A percentile compares a stretch with the other conserved stretches of the same genome.
These are phyloP conservation scores for Danielia oregonensis DNA, from an alignment of 805 yeast genomes.

Conservation along the genomic window DNA sequence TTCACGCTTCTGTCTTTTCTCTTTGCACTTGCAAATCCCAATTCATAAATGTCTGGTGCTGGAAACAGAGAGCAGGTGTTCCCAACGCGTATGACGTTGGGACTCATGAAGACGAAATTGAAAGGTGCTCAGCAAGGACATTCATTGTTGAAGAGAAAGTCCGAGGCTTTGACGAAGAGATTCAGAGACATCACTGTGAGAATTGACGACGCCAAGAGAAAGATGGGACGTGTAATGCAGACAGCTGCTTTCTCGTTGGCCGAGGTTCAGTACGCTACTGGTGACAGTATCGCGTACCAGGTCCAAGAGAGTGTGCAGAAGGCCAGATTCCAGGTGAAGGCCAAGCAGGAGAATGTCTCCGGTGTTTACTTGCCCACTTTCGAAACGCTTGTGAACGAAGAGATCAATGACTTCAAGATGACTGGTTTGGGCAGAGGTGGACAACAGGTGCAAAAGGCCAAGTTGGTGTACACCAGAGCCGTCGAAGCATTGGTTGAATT, in stretches of 20 bases:
- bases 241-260: slow-evolving; percentile 97
- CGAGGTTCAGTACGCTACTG: slow-evolving; percentile 96
- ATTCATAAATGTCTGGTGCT: slow-evolving; percentile 55
- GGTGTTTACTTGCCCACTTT: slow-evolving; percentile 95
- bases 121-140: slow-evolving; percentile 98
- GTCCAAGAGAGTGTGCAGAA: slow-evolving; percentile 90
- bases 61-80: slow-evolving; percentile 91
- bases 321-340: slow-evolving; percentile 86
- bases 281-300: slow-evolving; percentile 92
- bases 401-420: slow-evolving; percentile 88
- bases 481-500: slow-evolving; percentile 96
- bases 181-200: slow-evolving; percentile 93
- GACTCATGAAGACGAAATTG: slow-evolving; percentile 89
- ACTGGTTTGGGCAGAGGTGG: slow-evolving; percentile 99
- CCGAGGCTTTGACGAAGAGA: slow-evolving; percentile 94
- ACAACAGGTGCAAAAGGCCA: slow-evolving; percentile 94
- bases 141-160: slow-evolving; percentile 86
- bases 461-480: slow-evolving; percentile 87
- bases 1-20: too few relatives aligned
- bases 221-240: slow-evolving; percentile 98
- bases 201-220: slow-evolving; percentile 91
- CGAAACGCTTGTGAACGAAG: slow-evolving; percentile 77
- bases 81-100: slow-evolving; percentile 96
- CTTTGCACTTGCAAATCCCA: too few relatives aligned
- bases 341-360: slow-evolving; percentile 92